Base-by-base conservation (phyloP, 2,329 filamentous ascomycete species). In the Epichloe scottii region DNA sequence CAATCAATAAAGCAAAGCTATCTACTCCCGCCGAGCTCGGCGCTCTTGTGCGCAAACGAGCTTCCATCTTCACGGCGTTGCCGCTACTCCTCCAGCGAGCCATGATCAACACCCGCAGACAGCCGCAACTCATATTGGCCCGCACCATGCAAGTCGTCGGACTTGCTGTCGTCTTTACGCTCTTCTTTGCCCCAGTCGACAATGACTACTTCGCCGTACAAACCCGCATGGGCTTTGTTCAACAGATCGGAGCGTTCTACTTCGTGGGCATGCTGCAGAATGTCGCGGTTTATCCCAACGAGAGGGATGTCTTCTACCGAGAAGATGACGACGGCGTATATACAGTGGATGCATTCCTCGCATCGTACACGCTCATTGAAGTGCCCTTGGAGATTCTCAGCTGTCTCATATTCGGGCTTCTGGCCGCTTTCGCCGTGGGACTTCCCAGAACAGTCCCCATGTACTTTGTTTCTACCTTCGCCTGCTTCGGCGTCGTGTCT, bases 201-300 rank as follows among this genome's bases (percentile, higher is more conserved):
- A 75, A 81, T 59, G 76, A 88, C 63, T 88, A 85, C 67, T 78
- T 74, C 49, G 79, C 79, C 2, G 75, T 90, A 0, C 86, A 89
- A 63, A 87, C 82, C 48, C 77, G 85, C 1, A 76, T 89, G 58
- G 86, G 86, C 0, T 85, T 88, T 57, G 70, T 89, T 1, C 82
- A 89, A 56, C 79, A 89, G 60, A 74, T 89, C 33, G 78, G 81
- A 1, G 81, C 84, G 0, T 78, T 87, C 37, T 85, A 86, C 64
- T 86, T 86, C 57, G 78, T 87, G 2, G 85, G 85, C 30, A 88
- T 89, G 84, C 73, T 89, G 12, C 84, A 89, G 63, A 89, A 89
- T 59, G 82, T 89, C 4, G 83, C 84, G 3, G 74, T 87, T 7
- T 89, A 89, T 60, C 85, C 85, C 0, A 70, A 70, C 40, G 85